Evolutionary conservation across 345 rosid genomes (phyloP).

Genomic region (Euphorbia peplus): DNA sequence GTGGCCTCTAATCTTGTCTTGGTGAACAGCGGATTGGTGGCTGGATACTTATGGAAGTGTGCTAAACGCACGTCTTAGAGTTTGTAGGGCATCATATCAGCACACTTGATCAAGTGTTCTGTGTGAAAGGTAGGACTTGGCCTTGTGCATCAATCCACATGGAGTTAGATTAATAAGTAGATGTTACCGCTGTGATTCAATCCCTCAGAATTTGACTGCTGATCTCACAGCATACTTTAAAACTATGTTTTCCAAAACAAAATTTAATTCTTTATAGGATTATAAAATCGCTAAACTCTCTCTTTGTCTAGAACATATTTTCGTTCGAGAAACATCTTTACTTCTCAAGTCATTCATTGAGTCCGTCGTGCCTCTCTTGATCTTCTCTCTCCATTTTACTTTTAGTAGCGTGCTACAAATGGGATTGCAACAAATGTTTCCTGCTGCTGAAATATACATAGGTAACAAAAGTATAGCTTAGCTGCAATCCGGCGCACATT

Average conservation of each 20-base stretch:
- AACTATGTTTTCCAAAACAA: not conserved
- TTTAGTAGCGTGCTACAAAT: not conserved
- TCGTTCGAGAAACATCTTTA: not conserved
- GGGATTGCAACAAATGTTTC: too few relatives aligned
- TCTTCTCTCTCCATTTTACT: not conserved
- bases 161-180: too few relatives aligned
- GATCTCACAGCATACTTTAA: not conserved
- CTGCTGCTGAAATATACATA: not conserved
- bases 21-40: too few relatives aligned
- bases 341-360: not conserved
- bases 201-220: not conserved
- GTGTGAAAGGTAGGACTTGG: too few relatives aligned
- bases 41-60: too few relatives aligned
- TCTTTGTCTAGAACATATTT: not conserved
- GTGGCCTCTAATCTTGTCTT: too few relatives aligned
- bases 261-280: not conserved
- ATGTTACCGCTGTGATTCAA: too few relatives aligned
- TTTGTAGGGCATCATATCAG: too few relatives aligned
- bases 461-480: not conserved
- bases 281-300: not conserved
- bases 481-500: not conserved
- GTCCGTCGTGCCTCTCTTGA: not conserved
- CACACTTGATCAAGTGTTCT: too few relatives aligned
- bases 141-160: too few relatives aligned
- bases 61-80: too few relatives aligned